Evolutionary conservation across 108 stramenopile species (phyloP).

Genomic region (Seminavis robusta): DNA sequence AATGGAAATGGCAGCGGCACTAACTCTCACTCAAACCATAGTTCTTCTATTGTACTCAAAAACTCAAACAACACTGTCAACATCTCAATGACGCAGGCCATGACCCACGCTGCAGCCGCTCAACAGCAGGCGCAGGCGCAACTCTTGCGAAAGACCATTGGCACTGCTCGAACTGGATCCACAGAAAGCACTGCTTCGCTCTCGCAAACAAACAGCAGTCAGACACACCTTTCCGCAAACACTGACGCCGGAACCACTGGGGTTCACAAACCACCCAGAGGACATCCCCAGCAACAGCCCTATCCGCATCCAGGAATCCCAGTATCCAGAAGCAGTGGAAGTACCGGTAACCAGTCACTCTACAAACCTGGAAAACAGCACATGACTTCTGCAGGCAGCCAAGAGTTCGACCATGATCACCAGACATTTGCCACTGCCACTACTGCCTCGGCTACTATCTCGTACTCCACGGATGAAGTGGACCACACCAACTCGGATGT

Average conservation of each 20-base stretch:
- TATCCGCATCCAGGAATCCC: neutral
- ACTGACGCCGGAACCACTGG: too few relatives aligned
- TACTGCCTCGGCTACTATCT: constrained; percentile 54
- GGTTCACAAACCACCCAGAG: too few relatives aligned
- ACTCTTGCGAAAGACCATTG: too few relatives aligned
- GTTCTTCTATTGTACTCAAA: too few relatives aligned
- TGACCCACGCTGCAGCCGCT: too few relatives aligned
- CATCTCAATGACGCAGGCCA: too few relatives aligned
- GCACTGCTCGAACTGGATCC: too few relatives aligned
- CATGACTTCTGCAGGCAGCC: constrained; percentile 19
- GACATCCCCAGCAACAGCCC: constrained; percentile 9
- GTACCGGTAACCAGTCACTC: constrained; percentile 11
- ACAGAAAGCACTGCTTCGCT: too few relatives aligned
- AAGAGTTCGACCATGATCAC: constrained; percentile 43
- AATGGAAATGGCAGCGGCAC: constrained; percentile 10
- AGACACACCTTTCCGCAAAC: too few relatives aligned
- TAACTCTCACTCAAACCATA: constrained; percentile 6
- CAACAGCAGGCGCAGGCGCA: too few relatives aligned
- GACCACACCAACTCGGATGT: constrained; percentile 30
- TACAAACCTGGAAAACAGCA: constrained; percentile 20
- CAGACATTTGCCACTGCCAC: constrained; percentile 55
- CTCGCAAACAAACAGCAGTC: constrained; percentile 17
- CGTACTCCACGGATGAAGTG: constrained; percentile 49
- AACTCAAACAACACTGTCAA: too few relatives aligned
- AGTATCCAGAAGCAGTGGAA: constrained; percentile 12